Conservation (phyloP, 2,329 filamentous ascomycete species). For the Colletotrichum tropicicola region DNA sequence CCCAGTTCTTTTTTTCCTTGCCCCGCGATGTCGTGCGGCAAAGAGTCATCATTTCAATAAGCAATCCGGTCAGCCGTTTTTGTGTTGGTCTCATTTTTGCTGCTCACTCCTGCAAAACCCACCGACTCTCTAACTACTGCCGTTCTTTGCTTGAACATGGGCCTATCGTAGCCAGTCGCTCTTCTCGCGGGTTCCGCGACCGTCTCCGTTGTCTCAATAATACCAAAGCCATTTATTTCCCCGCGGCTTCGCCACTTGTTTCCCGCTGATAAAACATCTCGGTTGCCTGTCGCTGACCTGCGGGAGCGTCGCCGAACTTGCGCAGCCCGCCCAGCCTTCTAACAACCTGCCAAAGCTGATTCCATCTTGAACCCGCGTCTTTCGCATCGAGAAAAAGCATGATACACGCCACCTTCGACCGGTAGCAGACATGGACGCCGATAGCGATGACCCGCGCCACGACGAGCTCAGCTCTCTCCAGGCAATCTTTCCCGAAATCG, state of each 20-base stretch:
- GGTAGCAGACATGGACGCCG: conserved; percentile 44
- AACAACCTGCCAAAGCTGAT: too few relatives aligned
- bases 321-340: too few relatives aligned
- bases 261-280: conserved; percentile 3
- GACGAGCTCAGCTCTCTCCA: conserved; percentile 68
- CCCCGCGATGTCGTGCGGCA: conserved; percentile 28
- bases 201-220: conserved; percentile 12
- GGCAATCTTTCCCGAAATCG: conserved; percentile 75
- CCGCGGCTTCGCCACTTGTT: conserved; percentile 17
- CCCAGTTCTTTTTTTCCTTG: conserved; percentile 8
- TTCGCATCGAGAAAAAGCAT: conserved; percentile 15
- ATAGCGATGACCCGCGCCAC: conserved; percentile 59
- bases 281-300: conserved; percentile 6
- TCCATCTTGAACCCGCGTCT: neutral
- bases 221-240: neutral
- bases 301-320: neutral
- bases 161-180: conserved; percentile 17
- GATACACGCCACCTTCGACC: conserved; percentile 7
- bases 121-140: neutral
- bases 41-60: conserved; percentile 27
- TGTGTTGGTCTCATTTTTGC: neutral
- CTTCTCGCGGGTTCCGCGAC: conserved; percentile 29
- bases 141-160: conserved; percentile 19
- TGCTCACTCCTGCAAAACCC: neutral
- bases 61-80: conserved; percentile 9